phyloP scores from a whole-genome alignment of 2,329 filamentous ascomycete genomes.

The Fusarium tricinctum region DNA sequence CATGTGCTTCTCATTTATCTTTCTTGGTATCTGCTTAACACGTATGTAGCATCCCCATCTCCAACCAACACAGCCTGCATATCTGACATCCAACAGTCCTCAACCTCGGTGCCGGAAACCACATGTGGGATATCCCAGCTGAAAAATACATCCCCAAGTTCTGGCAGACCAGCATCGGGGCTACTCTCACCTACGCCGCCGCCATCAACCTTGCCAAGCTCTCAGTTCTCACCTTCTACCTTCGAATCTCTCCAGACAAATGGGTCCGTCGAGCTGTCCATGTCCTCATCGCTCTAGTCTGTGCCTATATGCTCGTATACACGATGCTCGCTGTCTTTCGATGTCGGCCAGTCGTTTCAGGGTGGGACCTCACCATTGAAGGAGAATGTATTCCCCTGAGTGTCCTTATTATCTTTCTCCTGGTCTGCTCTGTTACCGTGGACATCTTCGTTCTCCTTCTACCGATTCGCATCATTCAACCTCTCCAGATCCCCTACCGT shows the following conservation, averaged over 20 bases:
- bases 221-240: slow-evolving; percentile 62
- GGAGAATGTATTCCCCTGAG: slow-evolving; percentile 59
- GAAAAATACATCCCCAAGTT: slow-evolving; percentile 44
- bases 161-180: slow-evolving; percentile 53
- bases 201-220: slow-evolving; percentile 58
- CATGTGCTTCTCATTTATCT: slow-evolving; percentile 45
- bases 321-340: slow-evolving; percentile 57
- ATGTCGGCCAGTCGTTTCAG: slow-evolving; percentile 58
- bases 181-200: slow-evolving; percentile 59
- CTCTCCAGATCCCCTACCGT: slow-evolving; percentile 61
- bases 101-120: slow-evolving; percentile 46
- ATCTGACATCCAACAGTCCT: slow-evolving; percentile 39
- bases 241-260: slow-evolving; percentile 55
- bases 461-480: slow-evolving; percentile 60
- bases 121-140: slow-evolving; percentile 50
- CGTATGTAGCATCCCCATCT: slow-evolving; percentile 31
- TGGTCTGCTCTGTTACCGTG: slow-evolving; percentile 59
- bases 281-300: slow-evolving; percentile 53
- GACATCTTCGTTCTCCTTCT: slow-evolving; percentile 62
- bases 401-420: slow-evolving; percentile 46
- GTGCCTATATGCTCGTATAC: slow-evolving; percentile 58
- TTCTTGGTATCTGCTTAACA: slow-evolving; percentile 42
- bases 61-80: rapidly evolving
- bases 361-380: slow-evolving; percentile 57
- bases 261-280: slow-evolving; percentile 43